phyloP scores from a whole-genome alignment of 2,329 filamentous ascomycete species.

The Nemania sp. region DNA sequence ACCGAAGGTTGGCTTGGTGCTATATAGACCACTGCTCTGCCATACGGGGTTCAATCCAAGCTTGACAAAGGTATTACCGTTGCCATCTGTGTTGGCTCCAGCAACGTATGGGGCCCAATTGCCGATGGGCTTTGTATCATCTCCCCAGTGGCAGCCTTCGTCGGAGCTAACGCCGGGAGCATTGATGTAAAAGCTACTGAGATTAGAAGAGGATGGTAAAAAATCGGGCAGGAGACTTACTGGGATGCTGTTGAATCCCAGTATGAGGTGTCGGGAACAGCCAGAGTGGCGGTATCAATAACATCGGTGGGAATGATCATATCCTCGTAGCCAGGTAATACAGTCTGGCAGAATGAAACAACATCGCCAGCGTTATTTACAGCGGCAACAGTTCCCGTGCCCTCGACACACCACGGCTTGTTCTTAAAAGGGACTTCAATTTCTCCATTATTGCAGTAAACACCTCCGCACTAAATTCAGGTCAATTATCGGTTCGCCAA shows the following conservation, averaged over 20 bases:
- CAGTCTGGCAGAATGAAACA: constrained; percentile 78
- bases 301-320: constrained; percentile 83
- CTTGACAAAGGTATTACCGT: constrained; percentile 72
- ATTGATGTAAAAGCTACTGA: constrained; percentile 73
- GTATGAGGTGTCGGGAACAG: constrained; percentile 70
- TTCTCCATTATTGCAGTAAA: constrained; percentile 71
- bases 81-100: constrained; percentile 69
- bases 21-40: constrained; percentile 56
- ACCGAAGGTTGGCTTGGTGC: constrained; percentile 65
- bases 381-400: constrained; percentile 65
- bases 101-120: constrained; percentile 81
- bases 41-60: constrained; percentile 79
- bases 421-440: constrained; percentile 70
- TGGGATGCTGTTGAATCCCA: constrained; percentile 76
- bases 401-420: constrained; percentile 70
- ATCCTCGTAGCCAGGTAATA: constrained; percentile 76
- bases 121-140: constrained; percentile 61
- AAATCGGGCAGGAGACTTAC: constrained; percentile 52
- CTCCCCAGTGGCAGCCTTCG: constrained; percentile 74
- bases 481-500: constrained; percentile 25
- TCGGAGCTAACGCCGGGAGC: constrained; percentile 64
- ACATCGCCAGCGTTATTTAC: constrained; percentile 65
- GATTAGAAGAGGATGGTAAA: constrained; percentile 18
- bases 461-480: constrained; percentile 66
- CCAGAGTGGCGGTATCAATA: constrained; percentile 58